Conservation (phyloP, 176 grass and related monocot species). For the Canna indica region DNA sequence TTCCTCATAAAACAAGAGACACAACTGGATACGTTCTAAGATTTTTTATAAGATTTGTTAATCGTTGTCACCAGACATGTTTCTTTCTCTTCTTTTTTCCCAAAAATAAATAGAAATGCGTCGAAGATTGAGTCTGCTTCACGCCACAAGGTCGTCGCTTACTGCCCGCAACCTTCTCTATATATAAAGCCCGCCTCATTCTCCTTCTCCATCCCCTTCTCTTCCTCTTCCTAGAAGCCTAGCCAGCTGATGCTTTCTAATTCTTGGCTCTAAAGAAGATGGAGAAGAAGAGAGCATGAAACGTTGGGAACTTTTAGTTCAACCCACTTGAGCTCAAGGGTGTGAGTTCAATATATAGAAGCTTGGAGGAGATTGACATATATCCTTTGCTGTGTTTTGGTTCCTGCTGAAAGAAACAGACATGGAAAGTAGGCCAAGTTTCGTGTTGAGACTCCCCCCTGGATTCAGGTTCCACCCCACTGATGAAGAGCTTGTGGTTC, state of each 20-base stretch:
- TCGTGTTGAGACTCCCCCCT: constrained; percentile 2
- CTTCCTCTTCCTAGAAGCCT: not conserved
- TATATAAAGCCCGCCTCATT: not conserved
- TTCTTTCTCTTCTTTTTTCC: too few species aligned
- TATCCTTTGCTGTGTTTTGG: not conserved
- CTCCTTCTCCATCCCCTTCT: not conserved
- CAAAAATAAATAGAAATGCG: too few species aligned
- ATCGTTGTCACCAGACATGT: too few species aligned
- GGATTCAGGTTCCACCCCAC: constrained; percentile 21
- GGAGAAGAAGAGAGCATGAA: not conserved
- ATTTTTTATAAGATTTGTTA: too few species aligned
- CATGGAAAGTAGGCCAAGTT: not conserved
- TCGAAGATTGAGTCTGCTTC: constrained; percentile 9
- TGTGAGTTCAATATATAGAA: too few species aligned
- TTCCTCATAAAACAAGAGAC: too few species aligned
- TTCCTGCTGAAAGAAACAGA: not conserved
- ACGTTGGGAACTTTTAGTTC: not conserved
- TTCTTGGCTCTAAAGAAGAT: not conserved
- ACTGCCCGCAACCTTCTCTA: constrained; percentile 1
- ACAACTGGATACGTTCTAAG: too few species aligned
- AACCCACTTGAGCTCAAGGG: too few species aligned
- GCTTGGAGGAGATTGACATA: too few species aligned
- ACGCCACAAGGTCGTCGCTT: constrained; percentile 15
- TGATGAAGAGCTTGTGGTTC: constrained; percentile 12
- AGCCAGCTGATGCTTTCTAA: not conserved